Conservation (phyloP, 2,329 filamentous ascomycete species). For the Aspergillus vadensis region DNA sequence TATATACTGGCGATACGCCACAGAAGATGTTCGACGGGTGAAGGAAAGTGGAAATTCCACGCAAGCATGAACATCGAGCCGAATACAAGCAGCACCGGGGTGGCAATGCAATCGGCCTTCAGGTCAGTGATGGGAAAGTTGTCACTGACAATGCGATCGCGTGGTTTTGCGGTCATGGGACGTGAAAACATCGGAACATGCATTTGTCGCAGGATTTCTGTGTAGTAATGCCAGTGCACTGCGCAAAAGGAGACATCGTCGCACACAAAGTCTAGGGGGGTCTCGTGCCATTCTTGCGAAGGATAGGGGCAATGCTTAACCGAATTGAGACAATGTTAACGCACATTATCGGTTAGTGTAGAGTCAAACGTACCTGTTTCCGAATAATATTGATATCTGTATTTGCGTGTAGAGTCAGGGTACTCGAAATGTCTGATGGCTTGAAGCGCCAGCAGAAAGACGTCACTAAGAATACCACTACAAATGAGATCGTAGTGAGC, state of each 20-base stretch:
- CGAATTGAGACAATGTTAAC: neutral
- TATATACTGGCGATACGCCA: neutral
- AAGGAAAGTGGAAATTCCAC: neutral
- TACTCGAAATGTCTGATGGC: neutral
- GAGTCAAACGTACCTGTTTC: neutral
- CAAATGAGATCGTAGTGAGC: neutral
- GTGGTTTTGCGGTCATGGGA: neutral
- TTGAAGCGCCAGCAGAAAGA: neutral
- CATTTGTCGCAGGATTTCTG: neutral
- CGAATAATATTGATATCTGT: neutral
- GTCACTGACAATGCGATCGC: neutral
- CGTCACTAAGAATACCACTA: neutral
- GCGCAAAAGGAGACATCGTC: neutral
- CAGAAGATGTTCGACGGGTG: neutral
- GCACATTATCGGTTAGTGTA: no score
- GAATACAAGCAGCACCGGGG: neutral
- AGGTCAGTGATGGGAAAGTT: neutral
- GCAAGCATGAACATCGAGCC: neutral
- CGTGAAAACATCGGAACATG: neutral
- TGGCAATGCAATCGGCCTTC: neutral
- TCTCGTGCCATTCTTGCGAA: neutral
- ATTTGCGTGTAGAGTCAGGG: neutral
- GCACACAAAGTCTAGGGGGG: neutral
- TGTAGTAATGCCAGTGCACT: slow-evolving; percentile 3
- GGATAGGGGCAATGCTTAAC: neutral